These are phyloP conservation scores for Coriolopsis trogii DNA, from an alignment of 1,284 basidiomycete species.

Conservation along the genomic window DNA sequence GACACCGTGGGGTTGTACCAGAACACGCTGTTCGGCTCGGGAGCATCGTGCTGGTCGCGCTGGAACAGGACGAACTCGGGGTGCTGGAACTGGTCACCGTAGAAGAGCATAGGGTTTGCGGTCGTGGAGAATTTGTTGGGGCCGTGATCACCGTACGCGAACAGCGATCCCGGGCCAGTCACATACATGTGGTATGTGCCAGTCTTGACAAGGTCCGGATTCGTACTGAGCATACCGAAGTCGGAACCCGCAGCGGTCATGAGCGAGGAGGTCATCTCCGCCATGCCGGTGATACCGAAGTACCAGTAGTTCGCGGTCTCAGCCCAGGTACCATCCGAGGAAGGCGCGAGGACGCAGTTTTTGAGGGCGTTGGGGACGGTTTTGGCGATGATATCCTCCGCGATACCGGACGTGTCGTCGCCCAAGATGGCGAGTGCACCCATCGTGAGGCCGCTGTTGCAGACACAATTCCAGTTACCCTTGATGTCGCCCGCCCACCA, in stretches of 20 bases:
- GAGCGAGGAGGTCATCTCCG: conserved; percentile 87
- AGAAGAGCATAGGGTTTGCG: conserved; percentile 77
- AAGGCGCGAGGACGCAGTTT: conserved; percentile 75
- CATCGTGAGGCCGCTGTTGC: conserved; percentile 89
- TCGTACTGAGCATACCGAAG: conserved; percentile 72
- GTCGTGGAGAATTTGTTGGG: conserved; percentile 94
- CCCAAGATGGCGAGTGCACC: conserved; percentile 90
- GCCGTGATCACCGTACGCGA: conserved; percentile 93
- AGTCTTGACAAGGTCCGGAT: conserved; percentile 75
- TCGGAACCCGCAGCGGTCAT: conserved; percentile 86
- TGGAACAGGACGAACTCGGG: conserved; percentile 89
- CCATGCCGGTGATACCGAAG: conserved; percentile 90
- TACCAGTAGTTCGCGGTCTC: conserved; percentile 98
- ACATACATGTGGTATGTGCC: conserved; percentile 92
- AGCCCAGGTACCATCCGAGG: conserved; percentile 88
- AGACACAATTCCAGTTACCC: conserved; percentile 99
- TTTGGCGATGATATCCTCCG: conserved; percentile 65
- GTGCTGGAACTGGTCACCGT: conserved; percentile 64
- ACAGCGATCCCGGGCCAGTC: conserved; percentile 83
- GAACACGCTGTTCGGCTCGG: conserved; percentile 95
- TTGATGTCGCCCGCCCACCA: conserved; percentile 64
- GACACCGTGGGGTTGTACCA: conserved; percentile 88
- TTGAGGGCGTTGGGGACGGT: conserved; percentile 76
- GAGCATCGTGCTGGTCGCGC: conserved; percentile 87
- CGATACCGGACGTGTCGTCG: conserved; percentile 81